Percentiles rank a stretch among this genome's conserved stretches.
Evolutionary conservation across 192 early-diverging fungal genomes (phyloP).

Genomic region (Chytriomyces sp.): DNA sequence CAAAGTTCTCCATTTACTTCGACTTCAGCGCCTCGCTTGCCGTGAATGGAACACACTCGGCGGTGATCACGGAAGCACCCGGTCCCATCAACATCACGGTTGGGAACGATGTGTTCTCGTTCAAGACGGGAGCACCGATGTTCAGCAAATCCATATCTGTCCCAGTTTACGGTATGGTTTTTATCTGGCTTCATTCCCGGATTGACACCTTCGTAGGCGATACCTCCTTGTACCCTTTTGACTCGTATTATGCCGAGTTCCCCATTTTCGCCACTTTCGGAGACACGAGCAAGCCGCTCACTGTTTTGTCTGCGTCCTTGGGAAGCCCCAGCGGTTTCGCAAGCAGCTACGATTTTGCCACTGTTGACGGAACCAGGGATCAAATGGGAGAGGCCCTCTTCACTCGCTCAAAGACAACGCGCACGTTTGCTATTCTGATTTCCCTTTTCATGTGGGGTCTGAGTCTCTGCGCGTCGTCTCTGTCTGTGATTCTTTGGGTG

Average conservation of each 20-base stretch:
- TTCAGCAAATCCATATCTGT: not conserved
- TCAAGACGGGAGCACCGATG: not conserved
- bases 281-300: not conserved
- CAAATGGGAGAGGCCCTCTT: not conserved
- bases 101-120: not conserved
- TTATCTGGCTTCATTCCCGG: too few relatives aligned
- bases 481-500: not conserved
- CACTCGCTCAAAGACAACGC: not conserved
- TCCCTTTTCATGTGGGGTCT: not conserved
- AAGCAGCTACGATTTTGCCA: not conserved
- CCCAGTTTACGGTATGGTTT: too few relatives aligned
- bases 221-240: not conserved
- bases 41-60: not conserved
- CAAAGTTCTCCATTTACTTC: not conserved
- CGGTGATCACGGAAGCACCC: not conserved
- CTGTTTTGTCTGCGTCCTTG: not conserved
- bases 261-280: not conserved
- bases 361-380: not conserved
- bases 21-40: not conserved
- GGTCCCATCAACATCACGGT: not conserved
- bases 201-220: too few relatives aligned
- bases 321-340: constrained; percentile 11
- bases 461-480: not conserved
- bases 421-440: not conserved
- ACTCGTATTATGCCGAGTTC: not conserved